Base-by-base conservation (phyloP, 2,329 filamentous ascomycete species). In the Calonectria hongkongensis region DNA sequence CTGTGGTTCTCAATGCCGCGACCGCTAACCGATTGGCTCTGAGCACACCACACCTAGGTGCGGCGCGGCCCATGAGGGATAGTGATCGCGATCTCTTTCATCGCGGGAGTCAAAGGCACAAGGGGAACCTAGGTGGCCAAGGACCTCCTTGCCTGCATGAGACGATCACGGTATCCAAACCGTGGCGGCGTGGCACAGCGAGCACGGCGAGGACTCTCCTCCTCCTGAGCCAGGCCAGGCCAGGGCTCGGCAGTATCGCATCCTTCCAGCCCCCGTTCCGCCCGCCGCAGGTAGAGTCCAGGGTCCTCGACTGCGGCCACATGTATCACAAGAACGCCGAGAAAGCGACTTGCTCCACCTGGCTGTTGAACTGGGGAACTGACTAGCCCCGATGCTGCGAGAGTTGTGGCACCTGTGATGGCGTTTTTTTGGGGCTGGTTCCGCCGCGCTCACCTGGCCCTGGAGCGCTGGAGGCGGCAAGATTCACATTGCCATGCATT, bases 241-340 rank as follows among this genome's bases (percentile, higher is more conserved):
- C 45, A 5, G n/a, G n/a, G 8, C 45, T 48, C 45, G 45, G 45
- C 45, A 48, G 45, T 25, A 48, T 48, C 18, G 45, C 21, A 48
- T 18, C 33, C 33, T 48, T 66, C 54, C 69, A 68, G 64, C 69
- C 69, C 67, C 69, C 69, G 56, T 66, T 62, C 54, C 30, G 69
- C 63, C 33, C n/a, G 68, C 69, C 69, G 54, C 69, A 71, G 63
- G 69, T 68, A 48, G 48, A 27, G 62, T 12, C 68, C 68, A 63
- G 69, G 58, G 58, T 63, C 41, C 45, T 48, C n/a, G n/a, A 48
- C 45, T 43, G 10, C 56, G 8, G 27, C 27, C 6, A 9, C 39
- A 33, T 36, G 27, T 27, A 45, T 60, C 33, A 21, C 36, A 60
- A 21, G 30, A 33, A 41, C 54, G 54, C 54, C 33, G 54, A 60